Evolutionary conservation across 805 yeast genomes (phyloP).

Genomic region (Lachancea sp.): DNA sequence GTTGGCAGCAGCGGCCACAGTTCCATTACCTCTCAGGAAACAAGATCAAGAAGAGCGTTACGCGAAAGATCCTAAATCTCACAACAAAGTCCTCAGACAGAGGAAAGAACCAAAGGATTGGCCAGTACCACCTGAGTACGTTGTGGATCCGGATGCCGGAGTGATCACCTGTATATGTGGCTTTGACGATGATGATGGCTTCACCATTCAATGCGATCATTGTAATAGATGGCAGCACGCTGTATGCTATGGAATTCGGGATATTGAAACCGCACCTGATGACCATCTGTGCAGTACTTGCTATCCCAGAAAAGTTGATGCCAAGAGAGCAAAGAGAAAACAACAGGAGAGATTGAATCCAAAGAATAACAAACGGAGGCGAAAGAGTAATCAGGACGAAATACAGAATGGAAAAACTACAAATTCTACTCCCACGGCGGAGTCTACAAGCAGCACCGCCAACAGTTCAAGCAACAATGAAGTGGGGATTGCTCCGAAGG

Average conservation of each 20-base stretch:
- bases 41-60: constrained; percentile 10
- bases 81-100: not conserved
- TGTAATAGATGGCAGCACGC: constrained; percentile 96
- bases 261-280: constrained; percentile 74
- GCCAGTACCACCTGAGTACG: constrained; percentile 40
- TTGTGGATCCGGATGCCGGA: constrained; percentile 77
- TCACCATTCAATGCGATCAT: constrained; percentile 88
- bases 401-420: constrained; percentile 5
- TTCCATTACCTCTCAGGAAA: constrained; percentile 51
- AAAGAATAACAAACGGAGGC: constrained; percentile 12
- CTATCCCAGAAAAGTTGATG: constrained; percentile 46
- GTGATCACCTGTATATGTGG: constrained; percentile 86
- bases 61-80: not conserved
- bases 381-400: constrained; percentile 8
- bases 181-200: constrained; percentile 82
- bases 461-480: constrained; percentile 4
- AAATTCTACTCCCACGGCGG: not conserved
- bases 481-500: not conserved
- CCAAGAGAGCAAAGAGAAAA: constrained; percentile 36
- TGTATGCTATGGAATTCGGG: constrained; percentile 72
- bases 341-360: constrained; percentile 31
- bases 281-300: constrained; percentile 75
- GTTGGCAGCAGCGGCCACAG: constrained; percentile 72
- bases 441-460: constrained; percentile 2
- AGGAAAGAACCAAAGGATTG: constrained; percentile 11